phyloP scores from a whole-genome alignment of 768 basidiomycete species.

The Lyophyllum decastes region DNA sequence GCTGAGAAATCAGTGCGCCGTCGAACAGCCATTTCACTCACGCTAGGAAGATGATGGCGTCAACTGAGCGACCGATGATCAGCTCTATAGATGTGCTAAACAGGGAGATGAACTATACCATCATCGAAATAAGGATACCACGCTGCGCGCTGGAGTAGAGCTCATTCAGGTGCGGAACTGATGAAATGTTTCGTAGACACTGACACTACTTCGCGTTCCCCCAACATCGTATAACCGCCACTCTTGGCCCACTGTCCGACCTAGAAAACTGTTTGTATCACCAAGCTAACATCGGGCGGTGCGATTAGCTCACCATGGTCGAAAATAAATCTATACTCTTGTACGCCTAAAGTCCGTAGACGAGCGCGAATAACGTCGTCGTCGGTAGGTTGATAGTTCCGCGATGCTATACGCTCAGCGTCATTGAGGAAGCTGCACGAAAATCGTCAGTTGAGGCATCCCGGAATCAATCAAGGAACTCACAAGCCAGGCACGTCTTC shows the following conservation, averaged over 20 bases:
- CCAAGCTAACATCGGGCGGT: neutral
- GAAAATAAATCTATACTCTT: slow-evolving; percentile 70
- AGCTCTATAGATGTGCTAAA: neutral
- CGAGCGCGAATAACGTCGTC: slow-evolving; percentile 81
- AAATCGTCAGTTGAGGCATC: neutral
- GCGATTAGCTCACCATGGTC: slow-evolving; percentile 52
- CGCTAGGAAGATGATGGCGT: slow-evolving; percentile 85
- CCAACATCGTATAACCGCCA: slow-evolving; percentile 86
- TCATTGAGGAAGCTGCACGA: slow-evolving; percentile 66
- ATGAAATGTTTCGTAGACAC: slow-evolving; percentile 28
- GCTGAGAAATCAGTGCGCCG: neutral
- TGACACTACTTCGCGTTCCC: slow-evolving; percentile 67
- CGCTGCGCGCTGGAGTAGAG: slow-evolving; percentile 53
- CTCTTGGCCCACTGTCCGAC: slow-evolving; percentile 62
- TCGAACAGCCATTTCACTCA: slow-evolving; percentile 28
- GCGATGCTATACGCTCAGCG: slow-evolving; percentile 60
- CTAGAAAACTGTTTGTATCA: slow-evolving; percentile 31
- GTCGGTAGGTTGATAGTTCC: slow-evolving; percentile 69
- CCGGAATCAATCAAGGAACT: slow-evolving; percentile 30
- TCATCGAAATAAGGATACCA: slow-evolving; percentile 87
- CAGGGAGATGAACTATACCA: slow-evolving; percentile 31
- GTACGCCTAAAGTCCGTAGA: slow-evolving; percentile 74
- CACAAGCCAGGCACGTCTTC: slow-evolving; percentile 79
- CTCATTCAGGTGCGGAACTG: slow-evolving; percentile 7
- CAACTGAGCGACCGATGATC: slow-evolving; percentile 38